Evolutionary conservation across 2,329 filamentous ascomycete species (phyloP).

Genomic region (Fusarium camptoceras): DNA sequence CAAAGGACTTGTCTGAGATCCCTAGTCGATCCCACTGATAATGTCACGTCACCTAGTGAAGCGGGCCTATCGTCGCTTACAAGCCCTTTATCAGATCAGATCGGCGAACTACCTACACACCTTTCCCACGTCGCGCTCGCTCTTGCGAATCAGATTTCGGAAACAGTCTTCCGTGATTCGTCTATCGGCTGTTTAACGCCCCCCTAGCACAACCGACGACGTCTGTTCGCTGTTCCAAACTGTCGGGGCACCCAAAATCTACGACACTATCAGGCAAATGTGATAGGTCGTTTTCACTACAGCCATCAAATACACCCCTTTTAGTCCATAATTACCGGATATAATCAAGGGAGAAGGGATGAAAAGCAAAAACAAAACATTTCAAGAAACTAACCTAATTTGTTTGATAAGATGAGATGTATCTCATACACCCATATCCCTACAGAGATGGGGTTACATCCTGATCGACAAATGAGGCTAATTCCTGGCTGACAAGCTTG

Average conservation of each 20-base stretch:
- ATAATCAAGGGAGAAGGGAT: slow-evolving; percentile 21
- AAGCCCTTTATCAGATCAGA: slow-evolving; percentile 30
- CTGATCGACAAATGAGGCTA: slow-evolving; percentile 32
- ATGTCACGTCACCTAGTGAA: slow-evolving; percentile 11
- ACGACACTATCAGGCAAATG: slow-evolving; percentile 26
- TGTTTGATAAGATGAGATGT: slow-evolving; percentile 14
- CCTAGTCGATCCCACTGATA: slow-evolving; percentile 9
- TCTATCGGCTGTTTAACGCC: slow-evolving; percentile 37
- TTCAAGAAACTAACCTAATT: slow-evolving; percentile 4
- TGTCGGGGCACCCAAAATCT: slow-evolving; percentile 27
- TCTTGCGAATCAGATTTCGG: slow-evolving; percentile 31
- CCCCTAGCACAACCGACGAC: slow-evolving; percentile 31
- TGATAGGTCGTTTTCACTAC: slow-evolving; percentile 37
- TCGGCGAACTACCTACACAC: slow-evolving; percentile 36
- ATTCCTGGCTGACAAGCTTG: slow-evolving; percentile 2
- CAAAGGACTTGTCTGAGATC: slow-evolving; percentile 24
- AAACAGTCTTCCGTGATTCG: slow-evolving; percentile 31
- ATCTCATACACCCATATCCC: slow-evolving; percentile 14
- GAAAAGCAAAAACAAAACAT: slow-evolving; percentile 17
- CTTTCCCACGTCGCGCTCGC: slow-evolving; percentile 14
- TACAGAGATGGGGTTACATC: slow-evolving; percentile 38
- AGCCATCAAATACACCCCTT: slow-evolving; percentile 25
- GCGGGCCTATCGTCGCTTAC: slow-evolving; percentile 20
- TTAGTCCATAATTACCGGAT: not conserved
- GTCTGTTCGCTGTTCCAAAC: slow-evolving; percentile 39